Conservation (phyloP, 1,139 yeast species). For the Zhuliangozyma blackwelliae region DNA sequence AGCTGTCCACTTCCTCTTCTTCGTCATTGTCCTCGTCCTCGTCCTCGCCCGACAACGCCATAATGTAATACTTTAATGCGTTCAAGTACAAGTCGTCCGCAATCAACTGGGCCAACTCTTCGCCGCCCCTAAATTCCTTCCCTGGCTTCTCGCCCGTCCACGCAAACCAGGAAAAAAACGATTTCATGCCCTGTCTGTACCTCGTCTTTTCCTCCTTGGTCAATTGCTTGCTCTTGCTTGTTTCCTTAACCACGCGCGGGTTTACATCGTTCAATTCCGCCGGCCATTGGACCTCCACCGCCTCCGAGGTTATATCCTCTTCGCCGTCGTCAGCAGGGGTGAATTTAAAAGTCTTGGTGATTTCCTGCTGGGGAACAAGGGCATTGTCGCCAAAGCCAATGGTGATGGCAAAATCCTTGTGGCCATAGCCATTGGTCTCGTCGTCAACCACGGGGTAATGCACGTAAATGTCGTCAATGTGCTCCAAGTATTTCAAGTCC, state of each 20-base stretch:
- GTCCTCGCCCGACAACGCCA: conserved; percentile 55
- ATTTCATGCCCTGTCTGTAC: conserved; percentile 67
- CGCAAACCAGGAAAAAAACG: conserved; percentile 67
- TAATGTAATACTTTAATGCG: conserved; percentile 68
- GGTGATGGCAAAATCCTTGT: conserved; percentile 53
- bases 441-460: conserved; percentile 39
- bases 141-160: conserved; percentile 77
- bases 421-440: conserved; percentile 15
- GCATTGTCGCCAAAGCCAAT: conserved; percentile 40
- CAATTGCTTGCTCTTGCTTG: conserved; percentile 27
- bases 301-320: conserved; percentile 47
- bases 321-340: conserved; percentile 46
- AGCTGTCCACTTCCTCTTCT: conserved; percentile 43
- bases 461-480: conserved; percentile 53
- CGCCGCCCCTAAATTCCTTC: conserved; percentile 70
- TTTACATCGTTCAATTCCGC: conserved; percentile 46
- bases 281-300: conserved; percentile 60
- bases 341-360: conserved; percentile 50
- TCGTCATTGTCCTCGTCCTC: conserved; percentile 50
- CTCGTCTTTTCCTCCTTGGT: conserved; percentile 51
- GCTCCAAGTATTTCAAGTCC: conserved; percentile 65
- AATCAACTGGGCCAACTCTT: conserved; percentile 59
- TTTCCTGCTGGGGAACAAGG: conserved; percentile 45
- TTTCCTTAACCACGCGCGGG: conserved; percentile 43
- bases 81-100: conserved; percentile 67